Evolutionary conservation across 2,329 filamentous ascomycete species (phyloP).

Genomic region (Venturia effusa): DNA sequence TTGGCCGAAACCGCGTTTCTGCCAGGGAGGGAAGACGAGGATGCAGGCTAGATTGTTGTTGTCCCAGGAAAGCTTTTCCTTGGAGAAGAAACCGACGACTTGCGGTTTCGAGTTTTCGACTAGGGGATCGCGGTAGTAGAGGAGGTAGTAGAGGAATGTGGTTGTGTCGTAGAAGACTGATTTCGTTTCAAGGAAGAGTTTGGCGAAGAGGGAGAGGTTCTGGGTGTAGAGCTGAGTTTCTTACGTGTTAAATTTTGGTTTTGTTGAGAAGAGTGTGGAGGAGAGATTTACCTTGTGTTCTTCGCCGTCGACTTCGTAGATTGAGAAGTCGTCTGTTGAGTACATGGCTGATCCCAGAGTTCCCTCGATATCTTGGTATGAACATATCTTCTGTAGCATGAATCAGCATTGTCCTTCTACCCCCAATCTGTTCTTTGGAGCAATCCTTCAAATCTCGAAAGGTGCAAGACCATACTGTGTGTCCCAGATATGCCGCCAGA

Average conservation of each 20-base stretch:
- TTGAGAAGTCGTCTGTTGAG: conserved; percentile 65
- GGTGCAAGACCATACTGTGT: conserved; percentile 26
- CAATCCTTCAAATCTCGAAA: neutral
- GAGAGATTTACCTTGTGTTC: conserved; percentile 45
- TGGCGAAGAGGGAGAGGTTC: conserved; percentile 90
- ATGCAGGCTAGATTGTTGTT: conserved; percentile 97
- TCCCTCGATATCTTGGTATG: conserved; percentile 25
- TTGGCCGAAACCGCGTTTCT: conserved; percentile 77
- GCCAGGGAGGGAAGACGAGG: conserved; percentile 89
- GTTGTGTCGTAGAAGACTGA: conserved; percentile 96
- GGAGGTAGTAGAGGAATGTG: conserved; percentile 88
- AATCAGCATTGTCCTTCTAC: neutral
- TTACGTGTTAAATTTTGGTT: neutral
- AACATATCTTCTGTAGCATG: conserved; percentile 31
- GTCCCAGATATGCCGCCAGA: conserved; percentile 35
- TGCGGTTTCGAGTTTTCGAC: conserved; percentile 26
- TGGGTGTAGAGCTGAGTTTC: conserved; percentile 67
- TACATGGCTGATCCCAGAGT: conserved; percentile 69
- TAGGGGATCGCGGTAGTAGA: conserved; percentile 57
- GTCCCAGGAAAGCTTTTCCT: conserved; percentile 98
- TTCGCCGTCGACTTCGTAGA: conserved; percentile 90
- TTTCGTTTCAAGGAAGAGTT: conserved; percentile 96
- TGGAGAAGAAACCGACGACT: conserved; percentile 94
- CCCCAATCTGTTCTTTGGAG: neutral
- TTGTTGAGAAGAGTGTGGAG: neutral